Evolutionary conservation across 495 filamentous ascomycete genomes (phyloP).

Genomic region (Trichoderma erinaceum): DNA sequence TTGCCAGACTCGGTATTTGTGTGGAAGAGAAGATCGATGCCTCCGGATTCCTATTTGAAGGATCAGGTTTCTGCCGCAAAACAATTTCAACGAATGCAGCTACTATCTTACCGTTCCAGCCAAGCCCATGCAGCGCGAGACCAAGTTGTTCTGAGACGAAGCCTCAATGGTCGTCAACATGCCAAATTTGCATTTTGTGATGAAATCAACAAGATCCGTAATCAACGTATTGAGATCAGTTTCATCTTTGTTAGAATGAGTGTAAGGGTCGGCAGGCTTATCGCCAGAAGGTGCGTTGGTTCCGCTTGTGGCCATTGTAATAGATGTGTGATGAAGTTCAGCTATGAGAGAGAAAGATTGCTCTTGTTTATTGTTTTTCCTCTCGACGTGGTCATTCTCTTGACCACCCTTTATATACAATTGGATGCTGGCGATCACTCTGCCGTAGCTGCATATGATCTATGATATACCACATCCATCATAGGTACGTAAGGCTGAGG

Average conservation of each 20-base stretch:
- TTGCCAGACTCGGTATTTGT: slow-evolving; percentile 92
- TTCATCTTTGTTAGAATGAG: slow-evolving; percentile 60
- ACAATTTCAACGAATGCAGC: neutral
- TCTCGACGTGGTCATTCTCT: neutral
- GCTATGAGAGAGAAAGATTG: neutral
- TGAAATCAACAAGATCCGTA: slow-evolving; percentile 64
- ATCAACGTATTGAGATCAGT: slow-evolving; percentile 69
- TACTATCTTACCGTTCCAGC: slow-evolving; percentile 61
- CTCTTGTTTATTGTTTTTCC: neutral
- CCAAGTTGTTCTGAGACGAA: slow-evolving; percentile 48
- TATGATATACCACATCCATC: slow-evolving; percentile 5
- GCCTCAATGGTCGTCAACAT: slow-evolving; percentile 63
- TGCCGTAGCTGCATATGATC: neutral
- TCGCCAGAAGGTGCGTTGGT: slow-evolving; percentile 56
- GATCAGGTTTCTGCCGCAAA: neutral
- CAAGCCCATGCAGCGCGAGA: slow-evolving; percentile 83
- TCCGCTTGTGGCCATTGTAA: slow-evolving; percentile 47
- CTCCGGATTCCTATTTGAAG: slow-evolving; percentile 57
- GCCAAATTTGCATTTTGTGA: slow-evolving; percentile 68
- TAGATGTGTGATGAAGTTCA: neutral
- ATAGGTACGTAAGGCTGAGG: neutral
- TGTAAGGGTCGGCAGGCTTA: slow-evolving; percentile 72
- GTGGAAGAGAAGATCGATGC: slow-evolving; percentile 86
- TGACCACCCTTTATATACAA: neutral
- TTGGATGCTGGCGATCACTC: neutral